These are phyloP conservation scores for Hypoxylon sp. DNA, from an alignment of 2,329 filamentous ascomycete genomes.

Conservation along the genomic window DNA sequence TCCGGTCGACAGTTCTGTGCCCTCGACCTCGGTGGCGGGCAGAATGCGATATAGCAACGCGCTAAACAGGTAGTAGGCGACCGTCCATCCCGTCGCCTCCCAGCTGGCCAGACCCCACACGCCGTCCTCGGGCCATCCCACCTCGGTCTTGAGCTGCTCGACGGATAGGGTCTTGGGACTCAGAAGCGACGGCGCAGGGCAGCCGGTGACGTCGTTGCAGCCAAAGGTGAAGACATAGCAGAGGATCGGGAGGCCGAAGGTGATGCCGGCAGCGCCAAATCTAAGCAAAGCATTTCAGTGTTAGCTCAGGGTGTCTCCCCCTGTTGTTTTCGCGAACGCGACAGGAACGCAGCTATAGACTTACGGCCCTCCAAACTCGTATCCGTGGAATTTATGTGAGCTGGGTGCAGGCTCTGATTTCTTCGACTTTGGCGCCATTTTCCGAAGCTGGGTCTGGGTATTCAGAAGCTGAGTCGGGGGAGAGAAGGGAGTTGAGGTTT, in stretches of 20 bases:
- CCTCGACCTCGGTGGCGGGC: conserved; percentile 75
- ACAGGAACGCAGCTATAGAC: conserved; percentile 30
- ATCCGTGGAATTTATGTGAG: conserved; percentile 45
- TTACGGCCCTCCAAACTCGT: conserved; percentile 59
- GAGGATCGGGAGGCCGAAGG: conserved; percentile 79
- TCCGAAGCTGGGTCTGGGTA: conserved; percentile 40
- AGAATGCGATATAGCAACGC: conserved; percentile 78
- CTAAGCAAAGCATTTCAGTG: conserved; percentile 5
- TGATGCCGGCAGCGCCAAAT: conserved; percentile 59
- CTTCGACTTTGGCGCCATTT: conserved; percentile 50
- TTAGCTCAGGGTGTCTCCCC: conserved; percentile 14
- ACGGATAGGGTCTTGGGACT: conserved; percentile 75
- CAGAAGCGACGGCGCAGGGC: conserved; percentile 83
- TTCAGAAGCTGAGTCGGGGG: too few species aligned
- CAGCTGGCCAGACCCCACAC: conserved; percentile 74
- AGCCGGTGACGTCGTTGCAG: conserved; percentile 93
- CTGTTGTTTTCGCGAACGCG: not conserved
- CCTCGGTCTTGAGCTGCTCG: conserved; percentile 77
- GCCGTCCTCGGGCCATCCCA: conserved; percentile 80
- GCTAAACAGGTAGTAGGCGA: conserved; percentile 81
- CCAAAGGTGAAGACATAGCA: conserved; percentile 82
- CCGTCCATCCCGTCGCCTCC: conserved; percentile 71
- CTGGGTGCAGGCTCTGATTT: conserved; percentile 26
- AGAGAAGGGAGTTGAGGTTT: too few species aligned
- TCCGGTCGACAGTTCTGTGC: conserved; percentile 73